These are phyloP conservation scores for Ceratobasidium sp. DNA, from an alignment of 1,284 basidiomycete species.

Conservation along the genomic window DNA sequence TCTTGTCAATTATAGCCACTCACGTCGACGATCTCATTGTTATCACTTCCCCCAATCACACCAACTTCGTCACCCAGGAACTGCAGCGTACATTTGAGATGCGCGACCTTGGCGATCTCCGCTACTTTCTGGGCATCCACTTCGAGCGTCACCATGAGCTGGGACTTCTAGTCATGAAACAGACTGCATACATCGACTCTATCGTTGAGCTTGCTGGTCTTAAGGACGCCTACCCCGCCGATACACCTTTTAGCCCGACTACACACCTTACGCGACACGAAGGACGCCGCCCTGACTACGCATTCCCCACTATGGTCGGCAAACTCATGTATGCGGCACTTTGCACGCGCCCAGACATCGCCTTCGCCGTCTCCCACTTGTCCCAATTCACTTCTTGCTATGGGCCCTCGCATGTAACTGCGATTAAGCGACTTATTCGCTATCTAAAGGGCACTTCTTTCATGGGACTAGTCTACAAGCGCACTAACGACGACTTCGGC, in stretches of 20 bases:
- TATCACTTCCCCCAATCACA: constrained; percentile 1
- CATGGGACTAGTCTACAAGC: constrained; percentile 46
- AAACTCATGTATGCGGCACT: constrained; percentile 47
- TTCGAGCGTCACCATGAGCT: neutral
- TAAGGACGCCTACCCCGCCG: constrained; percentile 13
- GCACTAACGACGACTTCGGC: constrained; percentile 40
- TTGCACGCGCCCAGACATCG: constrained; percentile 43
- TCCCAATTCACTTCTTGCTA: constrained; percentile 19
- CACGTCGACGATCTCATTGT: constrained; percentile 20
- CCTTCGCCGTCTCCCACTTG: constrained; percentile 29
- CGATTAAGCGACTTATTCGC: constrained; percentile 51
- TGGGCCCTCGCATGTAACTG: constrained; percentile 48
- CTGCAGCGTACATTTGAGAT: constrained; percentile 26
- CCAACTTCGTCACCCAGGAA: neutral
- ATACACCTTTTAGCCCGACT: neutral
- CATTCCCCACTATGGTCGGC: constrained; percentile 33
- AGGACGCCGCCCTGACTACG: neutral
- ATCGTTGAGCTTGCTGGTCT: constrained; percentile 14
- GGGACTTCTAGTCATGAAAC: neutral
- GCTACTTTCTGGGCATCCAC: constrained; percentile 36
- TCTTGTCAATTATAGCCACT: neutral
- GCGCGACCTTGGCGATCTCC: constrained; percentile 25
- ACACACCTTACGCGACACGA: constrained; percentile 15
- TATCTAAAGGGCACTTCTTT: constrained; percentile 51
- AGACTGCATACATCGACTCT: constrained; percentile 17